Evolutionary conservation across 352 stramenopile species (phyloP), one percentile per base, ranked within the genome.

Genomic region (Phytophthora foliorum): DNA sequence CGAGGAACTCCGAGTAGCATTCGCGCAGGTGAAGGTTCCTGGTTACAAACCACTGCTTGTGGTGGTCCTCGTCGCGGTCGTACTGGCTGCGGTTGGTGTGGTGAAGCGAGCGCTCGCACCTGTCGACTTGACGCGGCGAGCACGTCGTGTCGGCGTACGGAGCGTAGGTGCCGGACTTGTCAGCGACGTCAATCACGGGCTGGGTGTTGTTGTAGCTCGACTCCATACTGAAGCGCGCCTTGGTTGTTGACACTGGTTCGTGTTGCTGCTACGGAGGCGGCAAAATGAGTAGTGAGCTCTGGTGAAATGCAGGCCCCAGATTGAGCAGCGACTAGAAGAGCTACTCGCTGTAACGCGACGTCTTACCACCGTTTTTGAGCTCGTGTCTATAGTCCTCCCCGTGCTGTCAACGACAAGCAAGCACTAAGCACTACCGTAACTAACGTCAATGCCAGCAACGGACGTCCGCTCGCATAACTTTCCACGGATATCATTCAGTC

Each of bases 1-100:
- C 74, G 16, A 88, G 74, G 48, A 84, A 85, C 36, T 85, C 79
- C 1, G 77, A 48, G 48, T 77, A 67, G 54, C 79, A 88, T 51
- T 88, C 75, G 19, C 77, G 74, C 0, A 77, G 29, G 21, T 82
- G 70, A 0, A 66, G 48, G 41, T 63, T 82, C 10, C 34, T 52
- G 1, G 70, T 76, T 8, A 70, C 69, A 17, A 73, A 70, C 56
- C 64, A 72, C 6, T 67, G 54, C 17, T 61, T 65, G 25, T 67
- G 42, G 38, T 74, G 66, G 9, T 68, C 49, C 45, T 68, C 52
- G 25, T 72, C 52, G 25, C 50, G 59, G 2, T 49, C 25, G 56
- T 68, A 78, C 39, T 76, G 63, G 32, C 70, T 78, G 42, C 70
- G 70, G 50, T 78, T 78, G 3, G 65, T 74, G 55, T 74, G 57